These are phyloP conservation scores for Taphrina confusa DNA, from an alignment of 1,139 yeast genomes.

Conservation along the genomic window DNA sequence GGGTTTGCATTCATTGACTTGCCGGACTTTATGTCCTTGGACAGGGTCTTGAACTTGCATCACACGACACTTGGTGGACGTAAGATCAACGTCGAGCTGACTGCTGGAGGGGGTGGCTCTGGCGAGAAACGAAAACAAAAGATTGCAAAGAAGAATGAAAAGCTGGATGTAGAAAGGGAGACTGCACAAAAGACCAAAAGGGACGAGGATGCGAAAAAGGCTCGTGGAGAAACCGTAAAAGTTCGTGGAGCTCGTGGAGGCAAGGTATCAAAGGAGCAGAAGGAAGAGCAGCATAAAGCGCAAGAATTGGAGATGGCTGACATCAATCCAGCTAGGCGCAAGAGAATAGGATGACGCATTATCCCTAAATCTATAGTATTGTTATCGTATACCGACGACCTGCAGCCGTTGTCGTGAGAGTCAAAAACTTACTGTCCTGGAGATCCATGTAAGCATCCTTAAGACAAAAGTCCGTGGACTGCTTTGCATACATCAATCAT, in stretches of 20 bases:
- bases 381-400: neutral
- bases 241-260: neutral
- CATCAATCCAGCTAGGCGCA: constrained; percentile 18
- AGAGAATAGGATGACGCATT: constrained; percentile 8
- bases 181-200: constrained; percentile 29
- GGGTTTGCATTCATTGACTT: constrained; percentile 95
- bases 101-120: constrained; percentile 98
- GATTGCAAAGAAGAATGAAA: constrained; percentile 74
- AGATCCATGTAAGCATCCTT: too few species aligned
- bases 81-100: constrained; percentile 88
- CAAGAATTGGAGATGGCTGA: constrained; percentile 16
- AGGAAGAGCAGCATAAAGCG: constrained; percentile 37
- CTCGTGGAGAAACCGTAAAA: neutral
- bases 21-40: constrained; percentile 65
- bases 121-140: constrained; percentile 68
- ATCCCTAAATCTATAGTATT: neutral
- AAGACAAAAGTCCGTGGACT: too few species aligned
- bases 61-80: constrained; percentile 68
- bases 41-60: constrained; percentile 76
- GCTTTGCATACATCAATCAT: too few species aligned
- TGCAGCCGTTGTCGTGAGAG: neutral
- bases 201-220: constrained; percentile 27
- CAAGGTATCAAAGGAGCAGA: neutral
- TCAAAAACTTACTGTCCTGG: too few species aligned
- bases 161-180: constrained; percentile 49